Conservation (phyloP, 1,139 yeast species). For the Pichia sp. region DNA sequence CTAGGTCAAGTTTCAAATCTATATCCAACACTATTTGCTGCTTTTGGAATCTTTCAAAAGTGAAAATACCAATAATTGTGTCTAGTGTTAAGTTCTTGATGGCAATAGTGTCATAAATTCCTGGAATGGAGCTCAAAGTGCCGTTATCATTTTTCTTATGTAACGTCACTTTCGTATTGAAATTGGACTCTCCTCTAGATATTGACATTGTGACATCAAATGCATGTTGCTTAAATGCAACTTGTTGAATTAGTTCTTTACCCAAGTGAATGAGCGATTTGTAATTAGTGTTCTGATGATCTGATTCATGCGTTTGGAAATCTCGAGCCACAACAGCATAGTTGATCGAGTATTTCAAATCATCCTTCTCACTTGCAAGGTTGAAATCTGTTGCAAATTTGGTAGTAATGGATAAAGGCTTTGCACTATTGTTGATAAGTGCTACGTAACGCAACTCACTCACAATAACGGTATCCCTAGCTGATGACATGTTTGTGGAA, state of each 20-base stretch:
- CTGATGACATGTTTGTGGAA: neutral
- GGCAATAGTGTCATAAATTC: constrained; percentile 1
- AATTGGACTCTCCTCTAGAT: constrained; percentile 1
- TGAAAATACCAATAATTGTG: constrained; percentile 85
- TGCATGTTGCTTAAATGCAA: constrained; percentile 17
- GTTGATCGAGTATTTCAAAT: constrained; percentile 72
- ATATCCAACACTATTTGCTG: constrained; percentile 61
- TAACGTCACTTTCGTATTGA: constrained; percentile 1
- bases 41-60: constrained; percentile 74
- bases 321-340: constrained; percentile 78
- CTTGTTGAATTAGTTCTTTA: constrained; percentile 41
- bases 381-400: constrained; percentile 61
- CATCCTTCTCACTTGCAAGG: constrained; percentile 68
- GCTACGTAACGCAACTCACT: constrained; percentile 15
- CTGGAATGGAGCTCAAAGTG: no score
- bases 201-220: constrained; percentile 13
- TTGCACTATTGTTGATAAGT: constrained; percentile 8
- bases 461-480: constrained; percentile 19
- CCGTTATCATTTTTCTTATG: constrained; percentile 2
- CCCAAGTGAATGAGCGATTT: constrained; percentile 53
- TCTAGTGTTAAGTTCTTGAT: constrained; percentile 8
- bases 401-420: constrained; percentile 24
- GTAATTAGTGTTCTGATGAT: constrained; percentile 40
- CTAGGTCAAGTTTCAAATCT: constrained; percentile 35
- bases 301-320: constrained; percentile 44